phyloP scores from a whole-genome alignment of 2,329 filamentous ascomycete genomes.

The Curvularia lunata region DNA sequence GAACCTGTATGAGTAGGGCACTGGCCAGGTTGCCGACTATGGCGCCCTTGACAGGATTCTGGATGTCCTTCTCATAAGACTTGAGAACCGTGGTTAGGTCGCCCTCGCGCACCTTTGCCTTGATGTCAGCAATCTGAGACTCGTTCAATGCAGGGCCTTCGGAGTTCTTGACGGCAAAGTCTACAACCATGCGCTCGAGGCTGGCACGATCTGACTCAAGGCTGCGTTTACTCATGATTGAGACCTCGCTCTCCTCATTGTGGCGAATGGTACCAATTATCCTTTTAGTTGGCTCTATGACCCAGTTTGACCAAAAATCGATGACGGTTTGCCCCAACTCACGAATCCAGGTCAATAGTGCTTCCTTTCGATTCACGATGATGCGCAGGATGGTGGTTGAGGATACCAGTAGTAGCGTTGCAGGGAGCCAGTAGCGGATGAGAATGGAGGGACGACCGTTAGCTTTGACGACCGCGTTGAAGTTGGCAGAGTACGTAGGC shows the following conservation, averaged over 20 bases:
- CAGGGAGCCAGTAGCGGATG: conserved; percentile 88
- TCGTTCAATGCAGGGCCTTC: conserved; percentile 68
- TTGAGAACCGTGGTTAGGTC: conserved; percentile 90
- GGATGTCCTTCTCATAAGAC: conserved; percentile 89
- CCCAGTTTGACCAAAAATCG: conserved; percentile 97
- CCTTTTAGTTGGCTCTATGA: conserved; percentile 82
- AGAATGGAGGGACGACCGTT: conserved; percentile 78
- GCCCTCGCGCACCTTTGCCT: conserved; percentile 82
- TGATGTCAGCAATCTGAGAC: conserved; percentile 74
- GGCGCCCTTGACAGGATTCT: conserved; percentile 80
- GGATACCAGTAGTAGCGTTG: conserved; percentile 70
- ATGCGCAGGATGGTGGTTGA: conserved; percentile 86
- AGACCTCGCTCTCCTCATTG: conserved; percentile 89
- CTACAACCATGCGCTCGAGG: conserved; percentile 96
- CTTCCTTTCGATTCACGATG: conserved; percentile 73
- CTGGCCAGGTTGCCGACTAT: conserved; percentile 86
- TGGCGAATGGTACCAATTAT: conserved; percentile 92
- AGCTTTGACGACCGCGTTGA: conserved; percentile 61
- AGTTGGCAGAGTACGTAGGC: conserved; percentile 67
- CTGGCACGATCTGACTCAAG: conserved; percentile 89
- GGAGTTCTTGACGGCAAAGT: conserved; percentile 87
- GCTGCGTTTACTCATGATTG: conserved; percentile 93
- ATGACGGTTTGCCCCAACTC: conserved; percentile 79
- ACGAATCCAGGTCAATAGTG: conserved; percentile 79
- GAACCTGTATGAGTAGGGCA: conserved; percentile 91